These are phyloP conservation scores for Mortierella sp. DNA, from an alignment of 371 early-diverging fungal genomes.

Conservation along the genomic window DNA sequence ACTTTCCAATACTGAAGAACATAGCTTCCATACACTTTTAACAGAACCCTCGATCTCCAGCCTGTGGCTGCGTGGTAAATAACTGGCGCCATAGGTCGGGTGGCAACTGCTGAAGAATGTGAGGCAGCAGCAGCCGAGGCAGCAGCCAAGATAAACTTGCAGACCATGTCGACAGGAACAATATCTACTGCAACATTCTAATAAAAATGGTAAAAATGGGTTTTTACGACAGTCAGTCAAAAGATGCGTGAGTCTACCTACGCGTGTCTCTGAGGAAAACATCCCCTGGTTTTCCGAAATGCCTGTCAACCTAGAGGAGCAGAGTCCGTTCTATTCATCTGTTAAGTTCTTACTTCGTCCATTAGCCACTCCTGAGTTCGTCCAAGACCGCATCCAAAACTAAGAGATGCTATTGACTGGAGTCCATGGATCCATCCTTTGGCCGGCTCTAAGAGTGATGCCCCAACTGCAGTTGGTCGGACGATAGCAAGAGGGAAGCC, in stretches of 20 bases:
- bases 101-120: background rate
- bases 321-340: too few relatives aligned
- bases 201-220: background rate
- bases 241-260: too few relatives aligned
- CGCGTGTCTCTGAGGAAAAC: too few relatives aligned
- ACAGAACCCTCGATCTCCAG: background rate
- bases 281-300: too few relatives aligned
- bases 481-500: constrained; percentile 55
- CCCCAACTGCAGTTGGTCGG: constrained; percentile 57
- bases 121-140: constrained; percentile 8
- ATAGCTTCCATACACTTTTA: background rate
- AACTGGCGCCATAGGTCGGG: too few relatives aligned
- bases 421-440: constrained; percentile 68
- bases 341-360: background rate
- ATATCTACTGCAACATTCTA: background rate
- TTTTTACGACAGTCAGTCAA: too few relatives aligned
- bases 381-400: background rate
- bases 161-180: background rate
- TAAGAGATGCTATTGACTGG: constrained; percentile 39
- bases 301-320: too few relatives aligned
- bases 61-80: constrained; percentile 24
- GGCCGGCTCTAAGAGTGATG: constrained; percentile 59
- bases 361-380: constrained; percentile 4
- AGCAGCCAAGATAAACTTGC: background rate
- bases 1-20: background rate